Evolutionary conservation across 495 filamentous ascomycete species (phyloP), one percentile per base, ranked within the genome.

Genomic region (Lindgomyces ingoldianus): DNA sequence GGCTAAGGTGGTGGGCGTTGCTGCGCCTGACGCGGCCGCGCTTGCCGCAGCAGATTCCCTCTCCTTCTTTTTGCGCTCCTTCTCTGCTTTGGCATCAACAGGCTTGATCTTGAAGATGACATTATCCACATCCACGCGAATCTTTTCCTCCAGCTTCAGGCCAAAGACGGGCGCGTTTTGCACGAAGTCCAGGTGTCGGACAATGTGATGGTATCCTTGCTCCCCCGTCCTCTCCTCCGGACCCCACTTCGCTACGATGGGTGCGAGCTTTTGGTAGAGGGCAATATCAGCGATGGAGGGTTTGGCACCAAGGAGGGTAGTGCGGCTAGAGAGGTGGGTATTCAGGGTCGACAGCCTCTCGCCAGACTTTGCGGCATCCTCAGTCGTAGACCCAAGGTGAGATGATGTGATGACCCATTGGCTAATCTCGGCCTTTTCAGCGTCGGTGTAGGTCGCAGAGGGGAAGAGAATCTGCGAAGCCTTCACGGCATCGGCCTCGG

Each of bases 101-200:
- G 74, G 75, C 67, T 77, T 79, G 68, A 77, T 73, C 39, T 71
- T 68, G 77, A 90, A 92, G 59, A 88, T 78, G 60, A 98, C 84
- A 70, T 96, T 87, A 65, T 89, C 85, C 56, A 84, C 74, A 71
- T 98, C 87, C 55, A 98, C 83, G 64, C 76, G 76, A 67, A 98
- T 79, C 80, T 94, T 97, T 73, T 96, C 89, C 51, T 80, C 60
- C 53, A 96, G 77, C 60, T 81, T 82, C 59, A 96, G 81, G 6
- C 84, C 84, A 69, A 96, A 95, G 48, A 93, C 61, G 0, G 85
- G 82, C 50, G 89, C 84, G 78, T 95, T 96, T 80, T 98, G 94
- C 60, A 98, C 89, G 73, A 96, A 96, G 75, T 97, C 94, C 67
- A 96, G 76, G 71, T 88, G 89, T 33, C 94, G 91, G 33, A 98